A percentile compares a stretch with the other conserved stretches of the same genome.
phyloP scores from a whole-genome alignment of 331 rosid species.

The Malus hybrid region DNA sequence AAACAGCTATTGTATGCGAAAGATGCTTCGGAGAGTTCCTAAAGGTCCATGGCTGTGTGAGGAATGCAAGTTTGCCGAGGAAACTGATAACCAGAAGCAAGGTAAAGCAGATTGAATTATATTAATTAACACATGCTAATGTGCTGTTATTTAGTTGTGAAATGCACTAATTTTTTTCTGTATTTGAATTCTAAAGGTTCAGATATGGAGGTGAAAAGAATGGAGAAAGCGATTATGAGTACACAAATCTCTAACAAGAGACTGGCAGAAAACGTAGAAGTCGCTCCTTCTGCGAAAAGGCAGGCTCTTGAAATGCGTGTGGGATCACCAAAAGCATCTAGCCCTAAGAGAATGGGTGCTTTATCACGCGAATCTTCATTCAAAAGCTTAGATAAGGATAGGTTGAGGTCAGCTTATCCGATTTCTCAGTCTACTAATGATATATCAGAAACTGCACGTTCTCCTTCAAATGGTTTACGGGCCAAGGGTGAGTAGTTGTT shows the following conservation, averaged over 20 bases:
- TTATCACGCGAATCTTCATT: constrained; percentile 58
- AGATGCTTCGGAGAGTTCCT: constrained; percentile 70
- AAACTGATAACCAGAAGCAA: constrained; percentile 45
- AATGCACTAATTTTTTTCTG: background rate
- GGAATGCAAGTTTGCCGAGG: constrained; percentile 70
- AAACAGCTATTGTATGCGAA: constrained; percentile 88
- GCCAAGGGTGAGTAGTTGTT: constrained; percentile 37
- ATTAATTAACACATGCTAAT: background rate
- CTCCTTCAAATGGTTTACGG: constrained; percentile 35
- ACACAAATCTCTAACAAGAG: constrained; percentile 53
- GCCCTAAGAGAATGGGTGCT: constrained; percentile 44
- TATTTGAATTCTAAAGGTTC: constrained; percentile 19
- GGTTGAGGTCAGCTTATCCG: constrained; percentile 36
- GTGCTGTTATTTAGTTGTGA: constrained; percentile 16
- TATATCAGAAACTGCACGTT: constrained; percentile 28
- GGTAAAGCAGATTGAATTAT: constrained; percentile 33
- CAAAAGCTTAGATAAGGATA: constrained; percentile 60
- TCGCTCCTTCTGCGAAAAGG: constrained; percentile 48
- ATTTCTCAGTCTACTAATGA: constrained; percentile 28
- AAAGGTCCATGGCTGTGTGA: constrained; percentile 87
- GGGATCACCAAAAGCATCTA: constrained; percentile 61
- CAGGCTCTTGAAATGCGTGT: constrained; percentile 53
- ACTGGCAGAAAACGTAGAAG: constrained; percentile 45
- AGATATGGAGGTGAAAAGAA: constrained; percentile 43
- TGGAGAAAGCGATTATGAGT: constrained; percentile 28